Base-by-base conservation (phyloP, 345 rosid species). In the Ceriops decandra region DNA sequence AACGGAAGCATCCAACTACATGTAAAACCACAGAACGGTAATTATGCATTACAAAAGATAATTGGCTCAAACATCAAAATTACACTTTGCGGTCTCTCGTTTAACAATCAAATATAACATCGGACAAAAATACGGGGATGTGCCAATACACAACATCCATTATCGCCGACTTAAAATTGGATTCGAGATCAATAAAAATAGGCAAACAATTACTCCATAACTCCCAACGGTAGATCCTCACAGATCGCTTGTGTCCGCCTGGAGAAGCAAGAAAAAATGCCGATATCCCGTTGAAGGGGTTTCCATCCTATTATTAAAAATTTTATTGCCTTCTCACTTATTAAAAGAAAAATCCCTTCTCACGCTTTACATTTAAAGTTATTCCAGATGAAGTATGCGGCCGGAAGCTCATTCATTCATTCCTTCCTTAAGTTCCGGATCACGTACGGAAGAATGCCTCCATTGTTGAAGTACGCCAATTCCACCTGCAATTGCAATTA, bases 401-500 rank as follows among this genome's bases (percentile, higher is more conserved):
- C 11, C 42, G 27, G n/a, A 17, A 17, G 42, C 6, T 19, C 8
- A 53, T 42, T 19, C 8, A 53, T 42, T 72, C 71, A 90, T 64
- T 85, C 83, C 79, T 82, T 83, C 77, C 68, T 87, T 77, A 95
- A 82, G 82, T 85, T 92, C 72, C 99, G 83, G 60, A 95, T 95
- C 19, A 83, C 98, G 35, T 86, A 92, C 5, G 97, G 99, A 79
- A 95, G 96, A n/a, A 95, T 95, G 24, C 98, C 99, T 71, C 99
- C 99, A 32, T 90, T 79, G 71, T 86, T 79, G 84, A 88, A 95
- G 77, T 95, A 95, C 0, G 72, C 95, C 90, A 95, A 81, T 64
- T 95, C 99, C 82, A 95, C 99, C 99, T 95, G 77, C 69, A 80
- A 70, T 51, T 52, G 5, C 63, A 59, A 72, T 53, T 3, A 6